Evolutionary conservation across 257 asterid genomes (phyloP), one percentile per base, ranked within the genome.

Genomic region (Scutellaria barbata): DNA sequence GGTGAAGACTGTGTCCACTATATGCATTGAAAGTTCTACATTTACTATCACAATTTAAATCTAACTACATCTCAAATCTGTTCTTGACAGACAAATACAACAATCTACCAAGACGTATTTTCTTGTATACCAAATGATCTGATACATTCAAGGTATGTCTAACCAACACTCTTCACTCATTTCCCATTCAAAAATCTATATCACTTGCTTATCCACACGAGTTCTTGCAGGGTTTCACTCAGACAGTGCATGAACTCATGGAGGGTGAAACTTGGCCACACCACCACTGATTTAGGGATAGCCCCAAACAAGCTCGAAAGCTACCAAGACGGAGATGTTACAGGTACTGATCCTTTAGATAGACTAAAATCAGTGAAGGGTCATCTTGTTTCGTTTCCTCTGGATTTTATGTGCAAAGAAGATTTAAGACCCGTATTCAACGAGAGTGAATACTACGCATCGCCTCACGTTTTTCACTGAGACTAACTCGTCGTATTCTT

Each of bases 401-500:
- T 91, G 87, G 95, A 94, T 60, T 94, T 94, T 67, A 91, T 94
- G 99, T 83, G 79, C 86, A 83, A 77, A 76, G 99, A 94, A 84
- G 99, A 94, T 77, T 67, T 91, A 69, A 89, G 99, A 81, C 97
- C 99, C 6, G 91, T 89, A 14, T 94, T 91, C 71, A 94, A 89
- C 35, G 99, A 94, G 80, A 94, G 97, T 39, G 99, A 94, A 82
- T 90, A 89, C 83, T 93, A 93, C 68, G 97, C 98, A 1, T 90
- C 98, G 0, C 76, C 96, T 46, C 99, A 94, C 75, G 99, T 94
- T 68, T 94, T 94, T 70, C 99, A 94, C 65, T 94, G 62, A 81
- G 48, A 16, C 37, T 47, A n/a, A 46, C 14, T 41, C 0, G 53
- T 2, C 3, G 9, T 7, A 1, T 35, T 30, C 12, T 17, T 16